Base-by-base conservation (phyloP, 495 filamentous ascomycete species). In the Amorphotheca resinae region DNA sequence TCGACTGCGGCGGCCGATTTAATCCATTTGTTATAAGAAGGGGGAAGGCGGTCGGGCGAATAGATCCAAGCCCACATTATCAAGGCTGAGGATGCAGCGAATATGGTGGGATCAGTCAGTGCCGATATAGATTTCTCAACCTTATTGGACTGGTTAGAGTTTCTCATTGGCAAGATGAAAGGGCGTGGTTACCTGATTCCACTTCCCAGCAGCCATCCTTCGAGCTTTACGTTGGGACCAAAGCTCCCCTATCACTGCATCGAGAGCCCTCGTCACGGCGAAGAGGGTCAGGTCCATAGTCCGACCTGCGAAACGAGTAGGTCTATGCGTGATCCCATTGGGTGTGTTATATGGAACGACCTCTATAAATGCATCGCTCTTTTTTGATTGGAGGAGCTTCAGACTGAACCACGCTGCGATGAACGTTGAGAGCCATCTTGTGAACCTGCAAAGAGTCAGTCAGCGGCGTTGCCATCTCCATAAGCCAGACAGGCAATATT, bases 61-160 rank as follows among this genome's bases (percentile, higher is more conserved):
- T 89, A 93, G 53, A 93, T 79, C 83, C 83, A 93, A 15, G 83
- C 73, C 80, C 84, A 87, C 54, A 93, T 95, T 37, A 95, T 78
- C 2, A 86, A 61, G n/a, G 76, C 81, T 34, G 76, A 74, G 49
- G 81, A 88, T 41, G 72, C 52, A 15, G 84, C 76, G 56, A 95
- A 95, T 4, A 89, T 56, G 8, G 70, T 62, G n/a, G 84, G 72
- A 55, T 87, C 83, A 21, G 75, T 64, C 30, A 78, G 53, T 14
- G 59, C 62, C 5, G 75, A 69, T 25, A 77, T 52, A 22, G 71
- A 34, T 6, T 60, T 42, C 45, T 83, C 73, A 21, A 67, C 33
- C 55, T 62, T 42, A 5, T 17, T 12, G 3, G n/a, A 41, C 21
- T 31, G 4, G 26, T 37, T 9, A 30, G 38, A 14, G 25, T 15